Percentiles rank a stretch among this genome's conserved stretches.
Conservation (phyloP, 352 stramenopile species). For the Blastocystis sp. region DNA sequence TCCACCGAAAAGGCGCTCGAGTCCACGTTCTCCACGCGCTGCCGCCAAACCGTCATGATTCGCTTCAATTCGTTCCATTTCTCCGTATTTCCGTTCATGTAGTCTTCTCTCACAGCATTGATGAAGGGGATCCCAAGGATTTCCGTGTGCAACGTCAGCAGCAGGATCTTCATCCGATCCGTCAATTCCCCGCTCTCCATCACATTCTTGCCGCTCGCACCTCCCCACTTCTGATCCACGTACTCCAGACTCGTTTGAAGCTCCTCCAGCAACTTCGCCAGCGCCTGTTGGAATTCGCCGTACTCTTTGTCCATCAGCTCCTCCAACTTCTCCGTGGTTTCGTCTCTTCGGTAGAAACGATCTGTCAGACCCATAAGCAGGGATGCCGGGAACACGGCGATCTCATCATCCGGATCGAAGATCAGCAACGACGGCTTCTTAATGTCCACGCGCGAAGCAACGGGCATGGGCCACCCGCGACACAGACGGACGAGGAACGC, state of each 20-base stretch:
- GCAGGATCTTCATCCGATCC: not conserved
- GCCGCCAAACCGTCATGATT: constrained; percentile 40
- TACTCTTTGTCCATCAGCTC: not conserved
- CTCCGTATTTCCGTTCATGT: not conserved
- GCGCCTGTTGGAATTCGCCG: not conserved
- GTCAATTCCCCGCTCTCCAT: not conserved
- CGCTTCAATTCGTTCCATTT: not conserved
- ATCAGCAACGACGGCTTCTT: not conserved
- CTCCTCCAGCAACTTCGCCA: not conserved
- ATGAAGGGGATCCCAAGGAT: constrained; percentile 31
- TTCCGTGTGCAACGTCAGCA: not conserved
- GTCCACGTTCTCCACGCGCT: not conserved
- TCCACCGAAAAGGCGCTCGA: not conserved
- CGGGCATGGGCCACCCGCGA: constrained; percentile 23
- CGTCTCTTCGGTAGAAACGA: not conserved
- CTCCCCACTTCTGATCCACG: not conserved
- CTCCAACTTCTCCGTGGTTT: not conserved
- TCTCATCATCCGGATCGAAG: constrained; percentile 41
- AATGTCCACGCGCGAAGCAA: not conserved
- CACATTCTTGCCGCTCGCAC: not conserved
- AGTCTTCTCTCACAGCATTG: not conserved
- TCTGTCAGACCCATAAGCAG: constrained; percentile 1
- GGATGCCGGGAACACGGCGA: constrained; percentile 27
- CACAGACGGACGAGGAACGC: constrained; percentile 23
- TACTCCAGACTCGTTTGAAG: too few relatives aligned